phyloP scores from a whole-genome alignment of 2,329 filamentous ascomycete species.

The Gremmenia infestans region DNA sequence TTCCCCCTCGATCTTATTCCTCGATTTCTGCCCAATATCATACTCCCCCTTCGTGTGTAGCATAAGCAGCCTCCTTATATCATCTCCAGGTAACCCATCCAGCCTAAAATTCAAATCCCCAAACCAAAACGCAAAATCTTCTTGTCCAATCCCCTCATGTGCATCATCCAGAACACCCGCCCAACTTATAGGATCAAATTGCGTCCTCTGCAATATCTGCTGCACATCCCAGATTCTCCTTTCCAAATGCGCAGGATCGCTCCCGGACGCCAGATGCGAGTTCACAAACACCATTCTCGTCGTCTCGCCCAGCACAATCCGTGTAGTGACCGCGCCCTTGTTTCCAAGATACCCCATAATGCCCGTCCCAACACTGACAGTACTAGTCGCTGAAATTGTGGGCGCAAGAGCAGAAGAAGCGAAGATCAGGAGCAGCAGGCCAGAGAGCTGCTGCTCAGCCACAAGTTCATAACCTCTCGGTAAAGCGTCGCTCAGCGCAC shows the following conservation, averaged over 20 bases:
- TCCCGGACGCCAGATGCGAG: slow-evolving; percentile 83
- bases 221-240: slow-evolving; percentile 80
- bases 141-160: slow-evolving; percentile 70
- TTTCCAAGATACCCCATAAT: slow-evolving; percentile 92
- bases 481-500: slow-evolving; percentile 65
- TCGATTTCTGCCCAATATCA: slow-evolving; percentile 44
- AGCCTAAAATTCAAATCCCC: slow-evolving; percentile 94
- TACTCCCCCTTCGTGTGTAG: slow-evolving; percentile 80
- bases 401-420: slow-evolving; percentile 71
- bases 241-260: slow-evolving; percentile 71
- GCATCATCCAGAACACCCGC: slow-evolving; percentile 62
- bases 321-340: slow-evolving; percentile 81
- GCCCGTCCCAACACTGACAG: slow-evolving; percentile 79
- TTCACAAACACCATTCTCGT: slow-evolving; percentile 89
- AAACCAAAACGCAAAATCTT: slow-evolving; percentile 94
- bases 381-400: slow-evolving; percentile 76
- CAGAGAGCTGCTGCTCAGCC: slow-evolving; percentile 78
- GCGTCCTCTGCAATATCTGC: slow-evolving; percentile 71
- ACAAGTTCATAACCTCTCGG: slow-evolving; percentile 73
- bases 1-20: slow-evolving; percentile 30
- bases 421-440: slow-evolving; percentile 78
- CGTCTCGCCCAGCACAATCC: slow-evolving; percentile 82
- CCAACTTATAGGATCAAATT: slow-evolving; percentile 69
- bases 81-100: slow-evolving; percentile 80
- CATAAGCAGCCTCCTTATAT: slow-evolving; percentile 78